Conservation (phyloP, 176 grass and related monocot species). For the Oryza coarctata region DNA sequence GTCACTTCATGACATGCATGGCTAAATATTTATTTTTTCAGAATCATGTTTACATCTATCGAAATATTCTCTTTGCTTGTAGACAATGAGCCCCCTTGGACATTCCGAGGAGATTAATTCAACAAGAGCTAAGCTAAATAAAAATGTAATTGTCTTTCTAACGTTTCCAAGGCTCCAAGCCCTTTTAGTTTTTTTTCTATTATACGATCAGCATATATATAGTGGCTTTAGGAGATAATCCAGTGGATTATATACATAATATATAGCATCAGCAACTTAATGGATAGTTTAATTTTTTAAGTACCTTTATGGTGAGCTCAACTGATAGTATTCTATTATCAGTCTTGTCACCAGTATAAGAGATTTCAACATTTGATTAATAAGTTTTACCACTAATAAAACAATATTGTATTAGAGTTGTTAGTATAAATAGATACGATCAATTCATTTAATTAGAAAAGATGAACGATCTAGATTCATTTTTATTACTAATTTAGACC, state of each 20-base stretch:
- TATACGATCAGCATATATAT: neutral
- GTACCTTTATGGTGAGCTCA: too few species aligned
- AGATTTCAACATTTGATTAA: too few species aligned
- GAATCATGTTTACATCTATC: constrained; percentile 12
- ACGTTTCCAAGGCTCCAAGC: neutral
- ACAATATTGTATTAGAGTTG: too few species aligned
- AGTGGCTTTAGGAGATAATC: neutral
- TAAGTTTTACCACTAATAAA: too few species aligned
- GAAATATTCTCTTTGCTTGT: constrained; percentile 27
- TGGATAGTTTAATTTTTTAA: too few species aligned
- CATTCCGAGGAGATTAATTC: constrained; percentile 20
- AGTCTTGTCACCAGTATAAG: too few species aligned
- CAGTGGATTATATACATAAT: neutral
- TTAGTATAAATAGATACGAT: too few species aligned
- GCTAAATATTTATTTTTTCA: neutral
- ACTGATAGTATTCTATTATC: too few species aligned
- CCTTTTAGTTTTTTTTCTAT: neutral
- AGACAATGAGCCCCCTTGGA: constrained; percentile 21
- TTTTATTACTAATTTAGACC: too few species aligned
- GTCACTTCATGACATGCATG: constrained; percentile 23
- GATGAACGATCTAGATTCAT: too few species aligned
- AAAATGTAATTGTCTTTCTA: neutral
- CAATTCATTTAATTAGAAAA: too few species aligned
- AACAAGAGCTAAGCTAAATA: neutral
- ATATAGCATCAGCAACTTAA: neutral